Evolutionary conservation across 176 grass and related monocot species (phyloP), one percentile per base, ranked within the genome.

Genomic region (Dactylis glomerata): DNA sequence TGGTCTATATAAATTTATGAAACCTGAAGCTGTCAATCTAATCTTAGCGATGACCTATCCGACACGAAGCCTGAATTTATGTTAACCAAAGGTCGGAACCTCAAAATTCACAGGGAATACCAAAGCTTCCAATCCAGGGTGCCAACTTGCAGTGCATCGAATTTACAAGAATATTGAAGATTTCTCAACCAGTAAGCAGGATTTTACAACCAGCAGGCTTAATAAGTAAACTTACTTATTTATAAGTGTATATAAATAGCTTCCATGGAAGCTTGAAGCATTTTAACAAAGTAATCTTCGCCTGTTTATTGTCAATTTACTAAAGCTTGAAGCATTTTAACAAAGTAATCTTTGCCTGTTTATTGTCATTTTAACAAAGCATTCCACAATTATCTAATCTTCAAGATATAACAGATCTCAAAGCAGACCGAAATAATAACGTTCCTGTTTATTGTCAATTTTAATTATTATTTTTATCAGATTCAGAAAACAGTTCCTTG

Each of bases 311-410:
- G n/a, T n/a, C n/a, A n/a, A 55, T 77, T 24, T 37, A 77, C n/a
- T n/a, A n/a, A n/a, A 57, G n/a, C 1, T 37, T 41, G 19, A 40
- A 77, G 32, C 11, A 45, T 45, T 36, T 5, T 36, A 54, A n/a
- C n/a, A n/a, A n/a, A n/a, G n/a, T n/a, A n/a, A n/a, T n/a, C n/a
- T n/a, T n/a, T n/a, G n/a, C n/a, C n/a, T n/a, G n/a, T n/a, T n/a
- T n/a, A n/a, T n/a, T n/a, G n/a, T n/a, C n/a, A n/a, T 77, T 78
- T 27, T 41, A 79, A 79, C 36, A 45, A 81, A 66, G 10, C 8
- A 66, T 11, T 36, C 26, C 30, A 36, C 6, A 54, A 2, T 66
- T 33, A 52, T 68, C 1, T 16, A 64, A 68, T 51, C 45, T 52
- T 26, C 20, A 36, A 37, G 59, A 24, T 51, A 51, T 42, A 36